phyloP scores from a whole-genome alignment of 2,329 filamentous ascomycete genomes.

The Clarireedia monteithiana region DNA sequence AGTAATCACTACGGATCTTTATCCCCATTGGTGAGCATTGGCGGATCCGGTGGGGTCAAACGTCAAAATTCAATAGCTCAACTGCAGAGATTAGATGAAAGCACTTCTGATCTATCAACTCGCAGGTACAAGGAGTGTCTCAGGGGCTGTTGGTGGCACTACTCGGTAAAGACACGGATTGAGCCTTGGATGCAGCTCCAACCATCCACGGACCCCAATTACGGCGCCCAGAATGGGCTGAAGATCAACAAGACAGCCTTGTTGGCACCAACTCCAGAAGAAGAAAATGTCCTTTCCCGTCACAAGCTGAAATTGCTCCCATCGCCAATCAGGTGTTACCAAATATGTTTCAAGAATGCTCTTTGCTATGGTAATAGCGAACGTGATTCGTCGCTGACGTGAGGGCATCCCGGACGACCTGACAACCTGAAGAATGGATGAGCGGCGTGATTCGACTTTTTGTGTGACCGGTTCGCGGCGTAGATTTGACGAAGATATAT shows the following conservation, averaged over 20 bases:
- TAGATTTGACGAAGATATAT: neutral
- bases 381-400: conserved; percentile 8
- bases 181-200: too few relatives aligned
- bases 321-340: neutral
- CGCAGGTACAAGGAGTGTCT: too few relatives aligned
- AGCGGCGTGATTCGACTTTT: neutral
- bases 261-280: neutral
- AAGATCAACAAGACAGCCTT: neutral
- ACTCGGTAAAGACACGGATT: too few relatives aligned
- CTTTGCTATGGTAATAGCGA: neutral
- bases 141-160: too few relatives aligned
- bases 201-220: too few relatives aligned
- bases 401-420: neutral
- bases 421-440: neutral
- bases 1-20: too few relatives aligned
- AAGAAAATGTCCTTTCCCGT: neutral
- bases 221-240: too few relatives aligned
- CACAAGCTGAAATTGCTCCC: neutral
- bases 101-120: too few relatives aligned
- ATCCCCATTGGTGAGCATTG: too few relatives aligned
- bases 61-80: too few relatives aligned
- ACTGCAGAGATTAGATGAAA: too few relatives aligned
- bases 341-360: neutral
- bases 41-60: too few relatives aligned
- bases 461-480: neutral